A percentile compares a stretch with the other conserved stretches of the same genome.
These are phyloP conservation scores for Solioccasus polychromus DNA, from an alignment of 768 basidiomycete species.

Conservation along the genomic window DNA sequence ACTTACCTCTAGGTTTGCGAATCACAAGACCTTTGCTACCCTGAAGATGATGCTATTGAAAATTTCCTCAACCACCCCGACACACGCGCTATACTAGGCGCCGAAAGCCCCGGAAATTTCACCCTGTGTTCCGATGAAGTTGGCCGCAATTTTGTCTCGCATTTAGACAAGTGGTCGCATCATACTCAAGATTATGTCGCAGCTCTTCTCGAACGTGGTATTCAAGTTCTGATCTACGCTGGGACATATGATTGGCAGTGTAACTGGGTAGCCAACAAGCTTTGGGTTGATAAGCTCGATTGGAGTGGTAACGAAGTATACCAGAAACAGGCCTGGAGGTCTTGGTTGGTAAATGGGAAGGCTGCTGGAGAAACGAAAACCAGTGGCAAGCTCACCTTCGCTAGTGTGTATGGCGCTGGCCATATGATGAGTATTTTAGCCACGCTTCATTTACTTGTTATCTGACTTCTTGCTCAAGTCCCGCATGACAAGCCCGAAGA, in stretches of 20 bases:
- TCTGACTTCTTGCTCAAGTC: conserved; percentile 40
- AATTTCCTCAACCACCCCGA: conserved; percentile 46
- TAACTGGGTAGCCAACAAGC: conserved; percentile 65
- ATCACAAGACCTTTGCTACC: conserved; percentile 35
- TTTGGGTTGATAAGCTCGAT: conserved; percentile 55
- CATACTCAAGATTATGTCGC: conserved; percentile 58
- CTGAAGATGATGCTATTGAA: conserved; percentile 38
- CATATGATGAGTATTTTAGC: conserved; percentile 55
- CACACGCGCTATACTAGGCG: conserved; percentile 45
- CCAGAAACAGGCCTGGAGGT: conserved; percentile 37
- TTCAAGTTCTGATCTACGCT: conserved; percentile 53
- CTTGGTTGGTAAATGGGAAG: conserved; percentile 56
- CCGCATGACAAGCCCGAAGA: conserved; percentile 70
- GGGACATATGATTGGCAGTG: conserved; percentile 57
- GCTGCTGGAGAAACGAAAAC: conserved; percentile 56
- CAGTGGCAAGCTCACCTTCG: conserved; percentile 58
- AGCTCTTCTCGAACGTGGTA: conserved; percentile 50
- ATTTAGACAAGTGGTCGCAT: conserved; percentile 58
- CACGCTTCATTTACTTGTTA: conserved; percentile 9
- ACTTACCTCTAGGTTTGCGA: conserved; percentile 21
- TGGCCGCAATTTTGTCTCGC: conserved; percentile 45
- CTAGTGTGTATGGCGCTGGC: conserved; percentile 65
- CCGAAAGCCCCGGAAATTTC: conserved; percentile 48
- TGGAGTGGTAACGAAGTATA: conserved; percentile 59
- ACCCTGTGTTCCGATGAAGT: conserved; percentile 55